phyloP scores from a whole-genome alignment of 192 early-diverging fungal genomes.

The Entophlyctis luteolus region DNA sequence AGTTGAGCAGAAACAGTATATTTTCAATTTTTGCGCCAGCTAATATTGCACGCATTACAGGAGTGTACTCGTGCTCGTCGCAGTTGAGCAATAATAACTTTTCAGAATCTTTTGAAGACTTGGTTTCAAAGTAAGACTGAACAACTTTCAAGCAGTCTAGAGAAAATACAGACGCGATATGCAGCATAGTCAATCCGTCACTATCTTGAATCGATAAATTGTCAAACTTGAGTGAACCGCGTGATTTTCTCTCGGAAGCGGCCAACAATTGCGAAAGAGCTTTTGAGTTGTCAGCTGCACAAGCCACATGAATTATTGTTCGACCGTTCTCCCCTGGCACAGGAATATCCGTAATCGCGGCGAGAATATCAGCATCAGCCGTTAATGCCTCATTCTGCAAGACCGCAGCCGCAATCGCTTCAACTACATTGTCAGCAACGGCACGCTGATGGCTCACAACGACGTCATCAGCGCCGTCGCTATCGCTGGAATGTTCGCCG shows the following conservation, averaged over 20 bases:
- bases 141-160: neutral
- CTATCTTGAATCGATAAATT: neutral
- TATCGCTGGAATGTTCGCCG: too few relatives aligned
- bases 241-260: neutral
- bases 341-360: neutral
- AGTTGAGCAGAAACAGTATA: neutral
- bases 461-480: too few relatives aligned
- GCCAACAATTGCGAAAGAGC: neutral
- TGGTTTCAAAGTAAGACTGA: neutral
- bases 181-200: neutral
- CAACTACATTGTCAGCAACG: too few relatives aligned
- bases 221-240: neutral
- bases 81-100: neutral
- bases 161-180: slow-evolving; percentile 1
- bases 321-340: neutral
- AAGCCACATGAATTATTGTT: neutral
- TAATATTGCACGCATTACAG: neutral
- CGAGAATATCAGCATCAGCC: neutral
- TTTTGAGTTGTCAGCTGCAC: neutral
- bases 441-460: too few relatives aligned
- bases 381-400: too few relatives aligned
- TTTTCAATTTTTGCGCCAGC: neutral
- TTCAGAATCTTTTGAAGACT: neutral
- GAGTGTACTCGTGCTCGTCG: neutral
- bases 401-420: too few relatives aligned